Percentiles rank a stretch among this genome's conserved stretches.
phyloP scores from a whole-genome alignment of 2,329 filamentous ascomycete species.

The Cladosporium sp. region DNA sequence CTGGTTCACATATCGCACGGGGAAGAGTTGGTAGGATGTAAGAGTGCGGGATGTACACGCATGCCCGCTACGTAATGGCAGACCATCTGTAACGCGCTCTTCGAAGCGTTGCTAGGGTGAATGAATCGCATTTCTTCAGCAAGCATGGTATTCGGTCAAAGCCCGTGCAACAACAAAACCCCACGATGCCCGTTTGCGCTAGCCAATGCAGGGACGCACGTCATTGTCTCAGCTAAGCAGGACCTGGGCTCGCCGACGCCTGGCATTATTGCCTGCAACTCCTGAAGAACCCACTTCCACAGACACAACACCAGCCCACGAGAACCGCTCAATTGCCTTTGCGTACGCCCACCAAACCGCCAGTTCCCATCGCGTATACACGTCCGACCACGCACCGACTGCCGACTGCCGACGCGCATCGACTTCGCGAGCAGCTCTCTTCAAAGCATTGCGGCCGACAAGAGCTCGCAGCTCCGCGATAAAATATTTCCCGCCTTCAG shows the following conservation, averaged over 20 bases:
- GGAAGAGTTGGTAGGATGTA: neutral
- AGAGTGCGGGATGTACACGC: no score
- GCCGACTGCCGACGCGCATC: neutral
- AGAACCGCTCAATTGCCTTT: neutral
- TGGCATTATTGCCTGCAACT: neutral
- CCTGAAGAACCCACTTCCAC: neutral
- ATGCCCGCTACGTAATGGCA: no score
- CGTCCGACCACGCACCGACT: neutral
- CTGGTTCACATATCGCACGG: neutral
- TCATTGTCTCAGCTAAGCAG: neutral
- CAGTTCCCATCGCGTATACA: no score
- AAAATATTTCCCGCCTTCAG: neutral
- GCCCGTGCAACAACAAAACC: neutral
- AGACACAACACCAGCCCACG: no score
- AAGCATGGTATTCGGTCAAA: neutral
- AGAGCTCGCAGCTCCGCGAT: neutral
- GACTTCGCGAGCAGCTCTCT: neutral
- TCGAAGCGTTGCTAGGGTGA: neutral
- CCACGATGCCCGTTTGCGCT: neutral
- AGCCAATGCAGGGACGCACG: neutral
- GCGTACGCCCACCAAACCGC: no score
- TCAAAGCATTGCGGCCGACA: neutral
- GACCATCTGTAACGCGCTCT: neutral
- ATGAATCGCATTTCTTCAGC: neutral
- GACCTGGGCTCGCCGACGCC: no score